Base-by-base conservation (phyloP, 23 red algal species). In the Gracilaria domingensis region DNA sequence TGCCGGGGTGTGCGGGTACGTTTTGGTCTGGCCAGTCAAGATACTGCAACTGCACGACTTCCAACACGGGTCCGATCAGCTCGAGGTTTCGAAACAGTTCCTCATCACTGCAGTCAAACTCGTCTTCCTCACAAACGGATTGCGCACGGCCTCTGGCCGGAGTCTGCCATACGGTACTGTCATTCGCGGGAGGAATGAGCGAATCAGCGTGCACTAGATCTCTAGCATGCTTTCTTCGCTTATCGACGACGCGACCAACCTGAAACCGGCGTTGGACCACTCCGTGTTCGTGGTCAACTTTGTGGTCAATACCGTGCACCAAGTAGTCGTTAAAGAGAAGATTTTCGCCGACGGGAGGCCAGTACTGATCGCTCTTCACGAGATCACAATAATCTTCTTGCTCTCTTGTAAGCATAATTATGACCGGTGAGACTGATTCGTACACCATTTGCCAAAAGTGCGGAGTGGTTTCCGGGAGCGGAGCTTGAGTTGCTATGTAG, bases 371-470 rank as follows among this genome's bases (percentile, higher is more conserved):
- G 81, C 95, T 88, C 50, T 98, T 98, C 14, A 82, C 87, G 16
- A 82, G 57, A 18, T 60, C 34, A 28, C 88, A 78, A 21, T 89
- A 72, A 21, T 92, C 81, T 64, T 98, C 95, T 38, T 94, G 70
- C 45, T 88, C 83, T 20, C 88, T 64, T 12, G 93, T 93, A 9
- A 95, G 81, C 96, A 98, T 98, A 23, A 98, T 94, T 54, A 98
- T 82, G 81, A 94, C 87, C 20, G 76, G 83, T 39, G 88, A 59
- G 17, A 83, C 80, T 12, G 79, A 79, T 59, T 98, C 92, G 62
- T 80, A 89, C 50, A 98, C 88, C 96, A 98, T 98, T 53, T 98
- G 96, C 96, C 96, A 98, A 93, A 98, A 98, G 79, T 95, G 91
- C 4, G 85, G 67, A 13, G 58, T 82, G 18, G 81, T 92, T 49